Conservation (phyloP, 2,329 filamentous ascomycete genomes). For the Beauveria rudraprayagi region DNA sequence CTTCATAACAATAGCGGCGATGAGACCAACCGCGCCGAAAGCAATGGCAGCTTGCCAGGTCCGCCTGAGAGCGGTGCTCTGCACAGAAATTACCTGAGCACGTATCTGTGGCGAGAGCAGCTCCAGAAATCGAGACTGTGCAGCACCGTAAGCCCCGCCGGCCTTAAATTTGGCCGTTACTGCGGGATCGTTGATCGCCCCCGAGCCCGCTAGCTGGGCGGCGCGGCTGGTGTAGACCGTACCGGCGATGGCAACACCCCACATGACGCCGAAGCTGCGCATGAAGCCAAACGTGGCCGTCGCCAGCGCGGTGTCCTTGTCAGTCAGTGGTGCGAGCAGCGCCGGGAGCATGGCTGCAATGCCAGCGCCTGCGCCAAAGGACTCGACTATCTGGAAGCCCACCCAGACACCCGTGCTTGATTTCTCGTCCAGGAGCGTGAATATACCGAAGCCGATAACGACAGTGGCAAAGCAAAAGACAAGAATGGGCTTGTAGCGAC, state of each 20-base stretch:
- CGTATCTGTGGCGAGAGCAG: slow-evolving; percentile 1
- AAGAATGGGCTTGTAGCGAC: slow-evolving; percentile 26
- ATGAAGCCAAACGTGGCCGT: slow-evolving; percentile 37
- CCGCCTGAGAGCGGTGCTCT: slow-evolving; percentile 12
- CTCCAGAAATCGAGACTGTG: background rate
- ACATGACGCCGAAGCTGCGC: slow-evolving; percentile 37
- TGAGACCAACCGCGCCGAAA: slow-evolving; percentile 19
- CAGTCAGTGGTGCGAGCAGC: slow-evolving; percentile 30
- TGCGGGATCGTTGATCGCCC: slow-evolving; percentile 9
- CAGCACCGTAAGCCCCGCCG: slow-evolving; percentile 5
- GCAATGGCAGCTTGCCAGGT: slow-evolving; percentile 22
- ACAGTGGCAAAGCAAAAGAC: slow-evolving; percentile 26
- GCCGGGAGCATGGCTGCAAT: slow-evolving; percentile 35
- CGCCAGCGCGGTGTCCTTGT: slow-evolving; percentile 29
- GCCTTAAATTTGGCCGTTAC: slow-evolving; percentile 15
- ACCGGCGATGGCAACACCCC: slow-evolving; percentile 36
- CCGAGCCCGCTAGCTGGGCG: slow-evolving; percentile 12
- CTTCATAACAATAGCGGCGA: background rate
- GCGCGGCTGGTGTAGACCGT: slow-evolving; percentile 28
- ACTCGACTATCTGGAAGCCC: slow-evolving; percentile 31
- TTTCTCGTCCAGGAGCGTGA: slow-evolving; percentile 29
- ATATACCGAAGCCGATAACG: slow-evolving; percentile 32
- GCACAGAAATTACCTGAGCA: slow-evolving; percentile 17
- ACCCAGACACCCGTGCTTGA: slow-evolving; percentile 33
- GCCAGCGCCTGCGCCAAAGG: slow-evolving; percentile 33